Percentiles rank a stretch among this genome's conserved stretches.
phyloP scores from a whole-genome alignment of 768 basidiomycete species.

The Hygrophoropsis aurantiaca region DNA sequence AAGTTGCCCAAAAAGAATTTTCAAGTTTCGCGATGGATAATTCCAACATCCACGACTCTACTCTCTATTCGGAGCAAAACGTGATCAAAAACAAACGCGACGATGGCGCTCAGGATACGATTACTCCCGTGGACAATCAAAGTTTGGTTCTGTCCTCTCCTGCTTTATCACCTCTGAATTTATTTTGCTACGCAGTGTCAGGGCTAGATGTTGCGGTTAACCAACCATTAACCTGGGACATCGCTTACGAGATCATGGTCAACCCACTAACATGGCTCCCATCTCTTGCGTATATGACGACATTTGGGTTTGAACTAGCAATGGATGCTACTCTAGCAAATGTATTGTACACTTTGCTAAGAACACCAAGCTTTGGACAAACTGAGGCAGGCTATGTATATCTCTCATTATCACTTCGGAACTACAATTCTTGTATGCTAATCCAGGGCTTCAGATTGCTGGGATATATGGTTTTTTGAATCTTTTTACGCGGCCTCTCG shows the following conservation, averaged over 20 bases:
- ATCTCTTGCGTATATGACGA: constrained; percentile 49
- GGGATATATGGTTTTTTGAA: constrained; percentile 48
- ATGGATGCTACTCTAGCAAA: constrained; percentile 54
- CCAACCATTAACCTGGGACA: constrained; percentile 38
- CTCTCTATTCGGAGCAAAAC: too few species aligned
- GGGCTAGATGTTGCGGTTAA: constrained; percentile 46
- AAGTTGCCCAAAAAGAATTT: too few species aligned
- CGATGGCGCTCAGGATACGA: constrained; percentile 15
- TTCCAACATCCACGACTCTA: too few species aligned
- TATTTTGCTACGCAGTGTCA: constrained; percentile 17
- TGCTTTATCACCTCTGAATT: background rate
- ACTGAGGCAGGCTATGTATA: constrained; percentile 53
- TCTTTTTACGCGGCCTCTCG: constrained; percentile 47
- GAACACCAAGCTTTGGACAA: constrained; percentile 40
- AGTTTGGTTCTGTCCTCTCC: background rate
- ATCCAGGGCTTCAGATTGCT: constrained; percentile 18
- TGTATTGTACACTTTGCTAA: constrained; percentile 41
- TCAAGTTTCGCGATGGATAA: too few species aligned
- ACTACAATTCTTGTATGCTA: constrained; percentile 1
- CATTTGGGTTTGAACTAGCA: constrained; percentile 59
- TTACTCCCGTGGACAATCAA: constrained; percentile 6
- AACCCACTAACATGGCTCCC: constrained; percentile 57
- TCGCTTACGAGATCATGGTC: constrained; percentile 32
- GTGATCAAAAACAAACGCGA: too few species aligned
- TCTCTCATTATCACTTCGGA: constrained; percentile 24